Evolutionary conservation across 2,329 filamentous ascomycete genomes (phyloP).

Genomic region (Clarireedia monteithiana): DNA sequence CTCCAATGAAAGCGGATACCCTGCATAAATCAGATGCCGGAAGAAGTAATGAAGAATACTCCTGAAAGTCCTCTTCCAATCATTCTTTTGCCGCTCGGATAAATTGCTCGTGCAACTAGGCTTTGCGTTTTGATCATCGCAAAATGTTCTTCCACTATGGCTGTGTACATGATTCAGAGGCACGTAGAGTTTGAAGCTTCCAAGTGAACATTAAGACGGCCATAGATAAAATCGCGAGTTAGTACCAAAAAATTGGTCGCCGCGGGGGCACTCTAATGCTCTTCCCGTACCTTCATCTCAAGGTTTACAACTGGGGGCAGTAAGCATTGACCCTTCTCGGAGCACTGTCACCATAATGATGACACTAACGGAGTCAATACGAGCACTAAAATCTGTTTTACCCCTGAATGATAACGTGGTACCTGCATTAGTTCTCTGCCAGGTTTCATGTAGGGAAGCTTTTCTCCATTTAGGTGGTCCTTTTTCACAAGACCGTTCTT

Average conservation of each 20-base stretch:
- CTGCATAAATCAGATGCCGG: background rate
- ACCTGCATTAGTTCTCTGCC: conserved; percentile 7
- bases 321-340: conserved; percentile 5
- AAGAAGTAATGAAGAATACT: background rate
- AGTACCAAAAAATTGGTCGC: background rate
- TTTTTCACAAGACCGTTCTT: background rate
- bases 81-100: conserved; percentile 3
- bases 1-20: conserved; percentile 1
- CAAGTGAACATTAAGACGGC: too few relatives aligned
- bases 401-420: conserved; percentile 4
- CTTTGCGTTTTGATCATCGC: too few relatives aligned
- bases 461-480: background rate
- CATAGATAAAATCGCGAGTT: too few relatives aligned
- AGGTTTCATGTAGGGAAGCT: conserved; percentile 5
- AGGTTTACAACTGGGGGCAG: background rate
- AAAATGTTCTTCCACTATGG: too few relatives aligned
- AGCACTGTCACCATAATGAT: background rate
- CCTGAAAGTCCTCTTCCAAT: background rate
- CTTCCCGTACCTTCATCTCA: background rate
- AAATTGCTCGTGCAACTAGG: background rate
- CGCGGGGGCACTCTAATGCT: too few relatives aligned
- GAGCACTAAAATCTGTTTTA: background rate
- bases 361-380: background rate
- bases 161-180: too few relatives aligned
- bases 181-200: too few relatives aligned